These are phyloP conservation scores for Aspergillus olivimuriae DNA, from an alignment of 495 filamentous ascomycete genomes.

Conservation along the genomic window DNA sequence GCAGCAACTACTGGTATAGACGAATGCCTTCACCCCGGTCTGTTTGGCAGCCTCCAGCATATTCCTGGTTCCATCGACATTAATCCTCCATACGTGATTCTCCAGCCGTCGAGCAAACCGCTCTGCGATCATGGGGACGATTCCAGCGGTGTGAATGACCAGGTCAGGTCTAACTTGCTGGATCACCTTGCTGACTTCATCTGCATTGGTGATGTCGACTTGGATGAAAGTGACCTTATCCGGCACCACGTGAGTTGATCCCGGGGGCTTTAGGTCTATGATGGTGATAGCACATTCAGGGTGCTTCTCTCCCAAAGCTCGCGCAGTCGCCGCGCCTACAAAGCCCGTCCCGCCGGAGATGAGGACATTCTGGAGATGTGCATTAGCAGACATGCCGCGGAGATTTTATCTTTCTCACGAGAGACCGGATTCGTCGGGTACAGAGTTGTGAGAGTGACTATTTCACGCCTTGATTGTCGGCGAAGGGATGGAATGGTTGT, in stretches of 20 bases:
- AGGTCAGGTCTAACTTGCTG: constrained; percentile 29
- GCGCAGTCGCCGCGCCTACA: constrained; percentile 39
- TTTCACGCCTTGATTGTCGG: no score
- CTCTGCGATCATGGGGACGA: constrained; percentile 36
- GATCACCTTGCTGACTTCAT: constrained; percentile 24
- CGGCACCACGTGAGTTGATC: constrained; percentile 23
- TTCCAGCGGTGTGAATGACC: constrained; percentile 42
- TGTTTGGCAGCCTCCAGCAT: constrained; percentile 45
- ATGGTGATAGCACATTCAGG: constrained; percentile 37
- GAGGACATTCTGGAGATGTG: constrained; percentile 29
- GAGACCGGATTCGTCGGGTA: no score
- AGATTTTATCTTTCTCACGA: neutral
- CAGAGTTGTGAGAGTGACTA: no score
- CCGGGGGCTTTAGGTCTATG: constrained; percentile 35
- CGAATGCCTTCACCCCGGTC: constrained; percentile 46
- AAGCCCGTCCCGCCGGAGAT: constrained; percentile 52
- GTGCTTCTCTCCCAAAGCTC: constrained; percentile 36
- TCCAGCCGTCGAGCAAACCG: constrained; percentile 35
- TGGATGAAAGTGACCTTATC: constrained; percentile 23
- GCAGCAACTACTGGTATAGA: constrained; percentile 53
- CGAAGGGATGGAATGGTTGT: no score
- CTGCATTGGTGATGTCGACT: constrained; percentile 31
- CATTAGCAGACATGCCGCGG: constrained; percentile 7
- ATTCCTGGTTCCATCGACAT: constrained; percentile 54
- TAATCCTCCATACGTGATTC: constrained; percentile 38